Percentiles rank a stretch among this genome's conserved stretches.
These are phyloP conservation scores for Earliella scabrosa DNA, from an alignment of 1,284 basidiomycete genomes.

Conservation along the genomic window DNA sequence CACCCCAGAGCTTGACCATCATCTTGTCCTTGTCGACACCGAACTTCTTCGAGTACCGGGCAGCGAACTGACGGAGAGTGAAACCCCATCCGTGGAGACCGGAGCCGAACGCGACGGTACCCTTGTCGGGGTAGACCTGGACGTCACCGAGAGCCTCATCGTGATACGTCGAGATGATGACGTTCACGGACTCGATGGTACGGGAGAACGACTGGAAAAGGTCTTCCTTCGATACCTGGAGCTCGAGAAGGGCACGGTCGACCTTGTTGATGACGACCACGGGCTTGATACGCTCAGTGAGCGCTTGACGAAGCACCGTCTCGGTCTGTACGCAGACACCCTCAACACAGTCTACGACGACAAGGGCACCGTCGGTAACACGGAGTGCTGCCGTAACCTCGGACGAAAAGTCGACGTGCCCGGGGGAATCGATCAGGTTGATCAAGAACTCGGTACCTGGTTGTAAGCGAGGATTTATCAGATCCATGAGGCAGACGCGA, in stretches of 20 bases:
- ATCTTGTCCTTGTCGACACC: slow-evolving; percentile 99
- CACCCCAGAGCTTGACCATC: slow-evolving; percentile 98
- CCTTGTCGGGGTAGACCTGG: slow-evolving; percentile 98
- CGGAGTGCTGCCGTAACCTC: slow-evolving; percentile 99
- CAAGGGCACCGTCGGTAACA: slow-evolving; percentile 98
- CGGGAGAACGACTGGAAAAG: slow-evolving; percentile 98
- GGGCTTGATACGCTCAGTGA: slow-evolving; percentile 99
- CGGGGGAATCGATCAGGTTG: slow-evolving; percentile 99
- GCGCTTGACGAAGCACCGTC: slow-evolving; percentile 97
- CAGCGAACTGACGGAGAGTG: slow-evolving; percentile 97
- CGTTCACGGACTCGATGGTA: slow-evolving; percentile 98
- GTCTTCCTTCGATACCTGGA: slow-evolving; percentile 97
- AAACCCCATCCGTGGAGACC: slow-evolving; percentile 99
- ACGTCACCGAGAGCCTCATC: slow-evolving; percentile 96
- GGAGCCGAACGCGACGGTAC: slow-evolving; percentile 98
- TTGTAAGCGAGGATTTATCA: slow-evolving; percentile 25
- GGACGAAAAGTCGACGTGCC: slow-evolving; percentile 99
- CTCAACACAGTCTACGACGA: slow-evolving; percentile 99
- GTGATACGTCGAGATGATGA: slow-evolving; percentile 98
- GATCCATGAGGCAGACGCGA: slow-evolving; percentile 20
- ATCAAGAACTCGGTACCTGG: slow-evolving; percentile 97
- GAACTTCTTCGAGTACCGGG: slow-evolving; percentile 97
- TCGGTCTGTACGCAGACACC: slow-evolving; percentile 99
- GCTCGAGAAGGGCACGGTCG: slow-evolving; percentile 98
- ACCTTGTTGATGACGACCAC: slow-evolving; percentile 99